Evolutionary conservation across 352 stramenopile genomes (phyloP).

Genomic region (Albugo laibachii): DNA sequence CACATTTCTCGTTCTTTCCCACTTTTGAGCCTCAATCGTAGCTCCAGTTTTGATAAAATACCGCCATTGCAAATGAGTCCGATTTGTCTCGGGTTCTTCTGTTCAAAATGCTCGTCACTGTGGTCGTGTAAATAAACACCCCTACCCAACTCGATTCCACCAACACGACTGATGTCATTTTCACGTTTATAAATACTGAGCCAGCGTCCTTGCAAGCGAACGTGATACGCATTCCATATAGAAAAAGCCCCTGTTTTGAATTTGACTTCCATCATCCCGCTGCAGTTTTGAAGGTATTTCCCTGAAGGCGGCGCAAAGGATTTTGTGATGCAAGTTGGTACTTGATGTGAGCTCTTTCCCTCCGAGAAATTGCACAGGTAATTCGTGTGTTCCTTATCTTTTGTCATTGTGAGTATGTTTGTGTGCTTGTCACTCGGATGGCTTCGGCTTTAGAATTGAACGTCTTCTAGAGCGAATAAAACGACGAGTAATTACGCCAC

Average conservation of each 20-base stretch:
- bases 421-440: too few species aligned
- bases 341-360: too few species aligned
- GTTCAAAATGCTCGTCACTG: slow-evolving; percentile 23
- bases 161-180: slow-evolving; percentile 26
- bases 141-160: slow-evolving; percentile 43
- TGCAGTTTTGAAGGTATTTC: slow-evolving; percentile 20
- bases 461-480: too few species aligned
- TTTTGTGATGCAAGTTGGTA: too few species aligned
- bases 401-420: too few species aligned
- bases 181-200: slow-evolving; percentile 51
- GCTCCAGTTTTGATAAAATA: slow-evolving; percentile 37
- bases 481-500: too few species aligned
- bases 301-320: too few species aligned
- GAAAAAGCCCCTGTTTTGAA: slow-evolving; percentile 46
- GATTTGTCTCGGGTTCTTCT: slow-evolving; percentile 61
- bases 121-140: slow-evolving; percentile 47
- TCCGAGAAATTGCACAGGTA: too few species aligned
- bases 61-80: slow-evolving; percentile 55
- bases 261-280: slow-evolving; percentile 39
- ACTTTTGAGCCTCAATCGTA: slow-evolving; percentile 57
- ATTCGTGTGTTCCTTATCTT: too few species aligned
- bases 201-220: slow-evolving; percentile 43
- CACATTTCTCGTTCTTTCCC: slow-evolving; percentile 59
- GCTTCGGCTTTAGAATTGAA: too few species aligned
- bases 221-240: slow-evolving; percentile 42